Evolutionary conservation across 208 protist genomes (phyloP).

Genomic region (Trypanosoma caninum): DNA sequence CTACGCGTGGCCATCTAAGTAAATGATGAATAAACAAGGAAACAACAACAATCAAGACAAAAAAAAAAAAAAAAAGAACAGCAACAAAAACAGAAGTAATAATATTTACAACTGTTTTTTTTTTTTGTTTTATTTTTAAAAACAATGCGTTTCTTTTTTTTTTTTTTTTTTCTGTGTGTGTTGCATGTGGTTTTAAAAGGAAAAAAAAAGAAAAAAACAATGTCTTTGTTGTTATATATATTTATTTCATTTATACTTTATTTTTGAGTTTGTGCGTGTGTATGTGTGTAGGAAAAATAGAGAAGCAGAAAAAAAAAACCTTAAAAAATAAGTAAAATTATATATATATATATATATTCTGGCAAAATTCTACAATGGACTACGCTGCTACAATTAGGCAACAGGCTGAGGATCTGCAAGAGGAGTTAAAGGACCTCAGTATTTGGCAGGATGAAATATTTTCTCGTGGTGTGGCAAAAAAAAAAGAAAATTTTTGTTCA

Average conservation of each 20-base stretch:
- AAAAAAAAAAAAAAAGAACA: no score
- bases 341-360: no score
- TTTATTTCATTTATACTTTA: not conserved
- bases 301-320: slow-evolving; percentile 5
- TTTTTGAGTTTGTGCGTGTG: not conserved
- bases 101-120: no score
- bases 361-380: slow-evolving; percentile 22
- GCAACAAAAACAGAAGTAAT: no score
- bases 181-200: no score
- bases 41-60: no score
- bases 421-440: slow-evolving; percentile 81
- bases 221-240: no score
- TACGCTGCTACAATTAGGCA: slow-evolving; percentile 61
- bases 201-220: no score
- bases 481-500: slow-evolving; percentile 23
- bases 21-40: no score
- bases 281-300: no score
- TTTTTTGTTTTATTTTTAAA: no score
- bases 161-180: slow-evolving; percentile 4
- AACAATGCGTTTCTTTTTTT: not conserved
- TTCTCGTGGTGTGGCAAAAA: slow-evolving; percentile 34
- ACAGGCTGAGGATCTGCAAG: slow-evolving; percentile 82
- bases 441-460: slow-evolving; percentile 72
- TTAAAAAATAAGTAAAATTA: not conserved
- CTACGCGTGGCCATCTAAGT: slow-evolving; percentile 13